Evolutionary conservation across 148 eudicot species (phyloP).

Genomic region (Chenopodium formosanum): DNA sequence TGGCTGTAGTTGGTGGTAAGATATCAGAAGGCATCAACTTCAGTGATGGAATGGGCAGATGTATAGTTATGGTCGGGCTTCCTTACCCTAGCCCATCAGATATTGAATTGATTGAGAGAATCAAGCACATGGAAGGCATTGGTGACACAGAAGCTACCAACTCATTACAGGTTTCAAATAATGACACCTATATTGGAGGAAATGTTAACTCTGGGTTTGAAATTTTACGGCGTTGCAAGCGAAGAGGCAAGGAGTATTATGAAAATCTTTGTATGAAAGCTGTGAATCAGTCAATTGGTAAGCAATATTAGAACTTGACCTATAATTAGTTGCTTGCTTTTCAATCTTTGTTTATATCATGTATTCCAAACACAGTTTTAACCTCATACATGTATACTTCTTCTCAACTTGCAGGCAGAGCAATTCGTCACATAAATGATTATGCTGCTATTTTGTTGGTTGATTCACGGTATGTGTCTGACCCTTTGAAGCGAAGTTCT

Average conservation of each 20-base stretch:
- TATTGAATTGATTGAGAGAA: slow-evolving; percentile 75
- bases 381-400: not conserved
- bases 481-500: slow-evolving; percentile 49
- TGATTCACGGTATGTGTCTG: slow-evolving; percentile 73
- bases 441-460: slow-evolving; percentile 89
- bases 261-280: slow-evolving; percentile 99
- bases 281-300: slow-evolving; percentile 98
- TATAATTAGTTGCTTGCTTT: not conserved
- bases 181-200: slow-evolving; percentile 28
- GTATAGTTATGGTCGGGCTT: slow-evolving; percentile 91
- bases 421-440: slow-evolving; percentile 83
- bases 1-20: slow-evolving; percentile 97
- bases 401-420: slow-evolving; percentile 58
- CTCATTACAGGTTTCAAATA: slow-evolving; percentile 17
- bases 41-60: slow-evolving; percentile 94
- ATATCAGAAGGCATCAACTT: slow-evolving; percentile 96
- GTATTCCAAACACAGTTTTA: not conserved
- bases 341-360: not conserved
- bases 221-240: slow-evolving; percentile 71
- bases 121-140: slow-evolving; percentile 86
- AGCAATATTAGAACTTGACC: slow-evolving; percentile 19
- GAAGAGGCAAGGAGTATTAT: slow-evolving; percentile 80
- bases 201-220: slow-evolving; percentile 66
- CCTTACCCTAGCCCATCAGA: slow-evolving; percentile 96
- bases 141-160: slow-evolving; percentile 30